Conservation (phyloP, 257 asterid species). For the Anisodus acutangulus region DNA sequence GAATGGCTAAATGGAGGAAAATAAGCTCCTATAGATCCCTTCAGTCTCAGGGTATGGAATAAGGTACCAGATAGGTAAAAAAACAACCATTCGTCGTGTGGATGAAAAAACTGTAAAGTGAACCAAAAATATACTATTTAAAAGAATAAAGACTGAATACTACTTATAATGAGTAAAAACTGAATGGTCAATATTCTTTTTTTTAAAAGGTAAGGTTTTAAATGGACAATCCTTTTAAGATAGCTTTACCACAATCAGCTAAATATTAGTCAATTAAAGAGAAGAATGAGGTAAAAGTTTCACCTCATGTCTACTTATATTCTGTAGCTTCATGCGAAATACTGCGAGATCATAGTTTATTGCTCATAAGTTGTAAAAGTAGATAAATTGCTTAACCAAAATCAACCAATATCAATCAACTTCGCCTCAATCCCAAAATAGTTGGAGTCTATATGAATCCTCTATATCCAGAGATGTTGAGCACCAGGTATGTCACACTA, state of each 20-base stretch:
- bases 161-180: not conserved
- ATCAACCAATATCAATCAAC: not conserved
- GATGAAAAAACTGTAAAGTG: not conserved
- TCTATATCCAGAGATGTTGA: not conserved
- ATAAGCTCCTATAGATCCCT: not conserved
- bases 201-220: too few species aligned
- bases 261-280: not conserved
- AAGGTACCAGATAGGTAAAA: not conserved
- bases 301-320: not conserved
- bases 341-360: not conserved
- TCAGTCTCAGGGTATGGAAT: not conserved
- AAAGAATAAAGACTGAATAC: not conserved
- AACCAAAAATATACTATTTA: not conserved
- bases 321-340: not conserved
- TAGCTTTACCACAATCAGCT: not conserved
- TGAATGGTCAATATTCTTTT: not conserved
- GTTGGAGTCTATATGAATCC: not conserved
- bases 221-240: not conserved
- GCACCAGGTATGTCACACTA: not conserved
- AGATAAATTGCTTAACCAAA: not conserved
- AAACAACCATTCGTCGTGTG: not conserved
- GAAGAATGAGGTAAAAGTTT: not conserved
- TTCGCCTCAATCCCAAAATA: not conserved
- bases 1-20: not conserved
- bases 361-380: not conserved